Conservation (phyloP, 768 basidiomycete species). For the Hericium erinaceus region DNA sequence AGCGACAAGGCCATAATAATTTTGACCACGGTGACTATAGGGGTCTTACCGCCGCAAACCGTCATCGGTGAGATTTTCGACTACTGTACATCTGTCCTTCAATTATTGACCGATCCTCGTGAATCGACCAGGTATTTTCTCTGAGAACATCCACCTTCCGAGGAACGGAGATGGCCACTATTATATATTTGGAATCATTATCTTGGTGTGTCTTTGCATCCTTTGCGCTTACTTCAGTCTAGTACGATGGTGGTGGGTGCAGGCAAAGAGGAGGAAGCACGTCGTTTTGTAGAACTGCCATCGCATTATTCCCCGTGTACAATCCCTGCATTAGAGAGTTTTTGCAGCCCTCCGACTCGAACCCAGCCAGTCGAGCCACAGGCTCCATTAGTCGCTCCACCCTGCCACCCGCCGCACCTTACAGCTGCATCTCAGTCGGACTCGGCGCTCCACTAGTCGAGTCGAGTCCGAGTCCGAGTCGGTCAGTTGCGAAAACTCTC, state of each 20-base stretch:
- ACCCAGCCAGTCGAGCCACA: too few relatives aligned
- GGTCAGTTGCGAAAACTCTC: too few relatives aligned
- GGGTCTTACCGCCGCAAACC: slow-evolving; percentile 55
- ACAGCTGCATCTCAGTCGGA: too few relatives aligned
- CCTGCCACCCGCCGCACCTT: too few relatives aligned
- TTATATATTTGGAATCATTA: slow-evolving; percentile 47
- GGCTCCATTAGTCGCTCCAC: too few relatives aligned
- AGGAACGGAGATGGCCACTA: slow-evolving; percentile 36
- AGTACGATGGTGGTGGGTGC: slow-evolving; percentile 58
- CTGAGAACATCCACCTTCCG: slow-evolving; percentile 60
- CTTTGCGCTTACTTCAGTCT: slow-evolving; percentile 34
- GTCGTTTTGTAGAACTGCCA: background rate
- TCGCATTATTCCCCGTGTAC: too few relatives aligned
- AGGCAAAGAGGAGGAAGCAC: slow-evolving; percentile 32
- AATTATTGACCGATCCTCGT: too few relatives aligned
- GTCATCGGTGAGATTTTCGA: slow-evolving; percentile 37
- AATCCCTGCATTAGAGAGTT: too few relatives aligned
- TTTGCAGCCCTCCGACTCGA: too few relatives aligned
- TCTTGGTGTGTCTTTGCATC: slow-evolving; percentile 37
- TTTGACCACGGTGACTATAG: slow-evolving; percentile 59
- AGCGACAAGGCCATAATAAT: slow-evolving; percentile 59
- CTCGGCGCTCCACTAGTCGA: too few relatives aligned
- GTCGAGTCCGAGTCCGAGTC: too few relatives aligned
- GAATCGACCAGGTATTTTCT: slow-evolving; percentile 43
- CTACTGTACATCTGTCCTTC: background rate